Evolutionary conservation across 164 flowering plant genomes (phyloP), one percentile per base, ranked within the genome.

Genomic region (Vitis rupestris): DNA sequence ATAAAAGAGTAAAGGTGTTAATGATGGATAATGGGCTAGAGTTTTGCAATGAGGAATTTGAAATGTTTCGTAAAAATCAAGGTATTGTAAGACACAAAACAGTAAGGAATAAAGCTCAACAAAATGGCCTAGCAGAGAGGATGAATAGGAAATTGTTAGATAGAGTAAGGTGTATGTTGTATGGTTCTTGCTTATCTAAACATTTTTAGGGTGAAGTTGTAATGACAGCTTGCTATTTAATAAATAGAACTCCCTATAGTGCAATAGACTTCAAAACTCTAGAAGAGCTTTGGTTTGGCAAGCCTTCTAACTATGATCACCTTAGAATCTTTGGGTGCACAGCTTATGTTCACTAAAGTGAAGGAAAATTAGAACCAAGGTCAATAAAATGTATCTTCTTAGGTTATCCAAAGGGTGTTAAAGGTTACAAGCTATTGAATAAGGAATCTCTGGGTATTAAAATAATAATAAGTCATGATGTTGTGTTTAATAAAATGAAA

Each of bases 101-200:
- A 6, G 59, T 55, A 6, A 9, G 50, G 7, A 3, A 37, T 7
- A 69, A 49, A 0, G 50, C 65, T 1, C 65, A 69, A 30, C 66
- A 61, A 51, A 69, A 69, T 69, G 66, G 51, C 4, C 50, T 69
- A 50, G 66, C 17, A 9, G 71, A 69, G 16, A 12, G 66, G 10
- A 31, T 30, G 9, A 52, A 69, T 17, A 27, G 51, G 8, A 58
- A 3, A 4, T 10, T 68, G 14, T 16, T 68, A n/a, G 61, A 68
- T 1, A 58, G 27, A 10, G 63, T 37, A 3, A 15, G 70, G 19
- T 37, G 63, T 14, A 58, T 68, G 63, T 31, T 48, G 2, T 19
- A 3, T 16, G 2, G 23, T 29, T 29, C 17, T 37, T 11, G 17
- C 16, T 16, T 67, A 9, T n/a, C 30, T 37, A 44, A 48, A 44